These are phyloP conservation scores for Coemansia sp. DNA, from an alignment of 192 early-diverging fungal species.

Conservation along the genomic window DNA sequence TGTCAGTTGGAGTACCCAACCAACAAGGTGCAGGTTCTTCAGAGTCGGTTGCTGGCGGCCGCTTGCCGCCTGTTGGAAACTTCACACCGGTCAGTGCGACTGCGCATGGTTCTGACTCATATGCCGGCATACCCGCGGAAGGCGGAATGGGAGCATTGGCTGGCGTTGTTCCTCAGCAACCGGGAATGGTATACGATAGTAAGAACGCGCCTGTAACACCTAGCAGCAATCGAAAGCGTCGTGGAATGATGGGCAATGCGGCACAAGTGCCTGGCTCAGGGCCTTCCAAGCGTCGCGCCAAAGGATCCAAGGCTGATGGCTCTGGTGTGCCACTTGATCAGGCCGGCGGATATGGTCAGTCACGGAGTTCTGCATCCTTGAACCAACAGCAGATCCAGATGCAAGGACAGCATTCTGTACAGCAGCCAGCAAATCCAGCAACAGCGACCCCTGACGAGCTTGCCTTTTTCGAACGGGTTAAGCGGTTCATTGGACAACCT, in stretches of 20 bases:
- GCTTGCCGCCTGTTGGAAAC: conserved; percentile 61
- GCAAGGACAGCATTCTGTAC: conserved; percentile 2
- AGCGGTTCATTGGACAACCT: conserved; percentile 83
- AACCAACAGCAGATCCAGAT: conserved; percentile 6
- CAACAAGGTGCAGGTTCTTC: conserved; percentile 19
- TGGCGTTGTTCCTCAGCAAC: conserved; percentile 14
- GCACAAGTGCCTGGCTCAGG: conserved; percentile 28
- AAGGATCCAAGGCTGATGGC: conserved; percentile 27
- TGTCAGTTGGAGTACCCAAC: not conserved
- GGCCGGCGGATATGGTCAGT: conserved; percentile 18
- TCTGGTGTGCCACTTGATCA: conserved; percentile 10
- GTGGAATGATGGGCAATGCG: conserved; percentile 25
- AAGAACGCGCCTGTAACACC: conserved; percentile 21
- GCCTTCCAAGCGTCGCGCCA: conserved; percentile 45
- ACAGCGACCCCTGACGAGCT: conserved; percentile 74
- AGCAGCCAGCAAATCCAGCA: conserved; percentile 34
- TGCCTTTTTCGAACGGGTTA: conserved; percentile 92
- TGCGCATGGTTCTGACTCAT: conserved; percentile 21
- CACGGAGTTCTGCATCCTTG: not conserved
- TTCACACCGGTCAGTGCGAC: conserved; percentile 48
- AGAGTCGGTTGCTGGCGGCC: conserved; percentile 34
- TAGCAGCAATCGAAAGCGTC: conserved; percentile 39
- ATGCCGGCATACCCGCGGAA: conserved; percentile 6
- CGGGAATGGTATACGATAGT: conserved; percentile 18
- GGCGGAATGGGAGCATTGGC: conserved; percentile 3